phyloP scores from a whole-genome alignment of 805 yeast genomes.

The Kregervanrija pseudodelftensis region DNA sequence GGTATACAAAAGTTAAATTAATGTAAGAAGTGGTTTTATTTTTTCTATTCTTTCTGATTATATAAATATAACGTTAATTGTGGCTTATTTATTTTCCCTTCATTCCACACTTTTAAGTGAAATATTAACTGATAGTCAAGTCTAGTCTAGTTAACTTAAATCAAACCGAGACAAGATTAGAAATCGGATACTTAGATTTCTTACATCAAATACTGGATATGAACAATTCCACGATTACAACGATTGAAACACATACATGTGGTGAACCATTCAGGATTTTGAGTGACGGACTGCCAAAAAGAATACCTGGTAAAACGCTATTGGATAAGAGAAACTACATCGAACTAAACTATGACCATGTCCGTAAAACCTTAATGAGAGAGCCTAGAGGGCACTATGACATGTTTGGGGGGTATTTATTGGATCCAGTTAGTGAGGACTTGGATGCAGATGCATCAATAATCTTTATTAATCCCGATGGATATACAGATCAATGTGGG shows the following conservation, averaged over 20 bases:
- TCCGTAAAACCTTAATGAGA: constrained; percentile 18
- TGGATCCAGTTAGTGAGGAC: constrained; percentile 12
- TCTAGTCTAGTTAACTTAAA: too few relatives aligned
- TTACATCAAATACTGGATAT: not conserved
- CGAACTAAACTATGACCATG: constrained; percentile 16
- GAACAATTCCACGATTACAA: constrained; percentile 7
- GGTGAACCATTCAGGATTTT: constrained; percentile 22
- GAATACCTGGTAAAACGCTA: constrained; percentile 14
- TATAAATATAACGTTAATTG: too few relatives aligned
- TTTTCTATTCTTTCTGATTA: too few relatives aligned
- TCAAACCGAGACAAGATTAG: too few relatives aligned
- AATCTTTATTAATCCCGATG: constrained; percentile 21
- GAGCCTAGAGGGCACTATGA: constrained; percentile 26
- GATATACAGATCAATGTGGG: constrained; percentile 26
- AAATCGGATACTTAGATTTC: too few relatives aligned
- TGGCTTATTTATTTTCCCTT: too few relatives aligned
- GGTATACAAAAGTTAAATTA: too few relatives aligned
- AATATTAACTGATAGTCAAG: too few relatives aligned
- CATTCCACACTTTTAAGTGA: too few relatives aligned
- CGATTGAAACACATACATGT: constrained; percentile 21
- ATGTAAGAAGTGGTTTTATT: too few relatives aligned
- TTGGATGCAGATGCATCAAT: constrained; percentile 20
- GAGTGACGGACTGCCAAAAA: constrained; percentile 15
- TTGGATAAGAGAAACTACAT: constrained; percentile 17
- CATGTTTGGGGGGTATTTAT: constrained; percentile 23